Evolutionary conservation across 1,284 basidiomycete species (phyloP).

Genomic region (Pterulicium gracile): DNA sequence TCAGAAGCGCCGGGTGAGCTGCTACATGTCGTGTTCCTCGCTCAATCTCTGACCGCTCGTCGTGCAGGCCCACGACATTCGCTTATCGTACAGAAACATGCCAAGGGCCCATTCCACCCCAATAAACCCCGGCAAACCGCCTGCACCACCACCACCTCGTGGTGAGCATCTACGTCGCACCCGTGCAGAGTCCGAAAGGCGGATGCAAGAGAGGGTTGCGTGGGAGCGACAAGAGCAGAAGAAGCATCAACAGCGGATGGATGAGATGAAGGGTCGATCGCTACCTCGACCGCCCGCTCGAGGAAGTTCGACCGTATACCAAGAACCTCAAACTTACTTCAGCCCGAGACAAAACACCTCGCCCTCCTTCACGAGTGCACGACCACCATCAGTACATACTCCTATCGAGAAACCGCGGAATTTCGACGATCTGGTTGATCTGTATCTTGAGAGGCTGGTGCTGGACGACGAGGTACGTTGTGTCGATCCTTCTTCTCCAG

Average conservation of each 20-base stretch:
- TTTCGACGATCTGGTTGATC: neutral
- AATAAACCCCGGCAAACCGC: neutral
- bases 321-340: neutral
- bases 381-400: neutral
- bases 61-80: neutral
- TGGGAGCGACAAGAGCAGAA: neutral
- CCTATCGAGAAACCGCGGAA: neutral
- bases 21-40: neutral
- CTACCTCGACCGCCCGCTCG: neutral
- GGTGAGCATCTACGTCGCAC: neutral
- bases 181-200: neutral
- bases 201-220: neutral
- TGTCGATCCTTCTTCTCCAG: neutral
- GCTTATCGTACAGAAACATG: neutral
- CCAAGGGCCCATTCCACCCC: neutral
- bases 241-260: neutral
- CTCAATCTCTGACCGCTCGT: neutral
- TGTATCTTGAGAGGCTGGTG: neutral
- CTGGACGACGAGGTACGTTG: neutral
- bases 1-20: conserved; percentile 3
- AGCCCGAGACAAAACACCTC: neutral
- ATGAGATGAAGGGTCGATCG: neutral
- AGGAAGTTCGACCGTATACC: neutral
- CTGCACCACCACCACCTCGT: neutral
- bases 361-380: neutral